phyloP scores from a whole-genome alignment of 768 basidiomycete genomes.

The Paxillus rubicundulus region DNA sequence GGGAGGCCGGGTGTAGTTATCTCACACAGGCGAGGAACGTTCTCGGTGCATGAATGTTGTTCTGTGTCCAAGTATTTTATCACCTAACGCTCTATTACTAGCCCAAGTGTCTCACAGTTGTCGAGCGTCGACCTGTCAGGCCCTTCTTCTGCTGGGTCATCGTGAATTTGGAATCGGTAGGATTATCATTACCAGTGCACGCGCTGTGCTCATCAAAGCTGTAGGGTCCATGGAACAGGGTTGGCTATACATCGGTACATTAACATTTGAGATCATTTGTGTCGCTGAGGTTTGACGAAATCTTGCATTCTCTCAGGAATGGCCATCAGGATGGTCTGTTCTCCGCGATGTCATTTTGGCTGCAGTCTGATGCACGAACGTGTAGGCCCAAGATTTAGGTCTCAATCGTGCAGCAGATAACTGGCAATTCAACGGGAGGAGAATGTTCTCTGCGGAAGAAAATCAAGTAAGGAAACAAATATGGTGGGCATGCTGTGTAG shows the following conservation, averaged over 20 bases:
- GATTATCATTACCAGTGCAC: constrained; percentile 1
- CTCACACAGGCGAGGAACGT: constrained; percentile 60
- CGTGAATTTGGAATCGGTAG: constrained; percentile 83
- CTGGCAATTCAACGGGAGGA: constrained; percentile 64
- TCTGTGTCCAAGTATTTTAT: background rate
- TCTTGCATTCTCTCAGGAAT: constrained; percentile 42
- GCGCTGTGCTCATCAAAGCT: constrained; percentile 10
- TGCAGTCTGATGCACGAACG: constrained; percentile 3
- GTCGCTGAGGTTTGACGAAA: background rate
- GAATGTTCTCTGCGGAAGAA: constrained; percentile 63
- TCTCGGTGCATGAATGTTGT: constrained; percentile 47
- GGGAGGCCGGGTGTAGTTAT: constrained; percentile 67
- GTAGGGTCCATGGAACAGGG: constrained; percentile 72
- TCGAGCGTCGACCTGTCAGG: constrained; percentile 75
- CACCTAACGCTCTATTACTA: constrained; percentile 27
- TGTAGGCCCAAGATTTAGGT: constrained; percentile 75
- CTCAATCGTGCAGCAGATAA: constrained; percentile 74
- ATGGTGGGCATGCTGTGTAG: constrained; percentile 75
- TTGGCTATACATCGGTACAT: constrained; percentile 75
- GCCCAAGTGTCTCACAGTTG: constrained; percentile 64
- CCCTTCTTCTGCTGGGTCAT: constrained; percentile 74
- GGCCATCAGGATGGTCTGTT: constrained; percentile 69
- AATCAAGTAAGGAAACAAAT: constrained; percentile 71
- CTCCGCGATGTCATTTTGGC: background rate
- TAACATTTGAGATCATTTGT: constrained; percentile 2